phyloP scores from a whole-genome alignment of 306 rosid species.

The Rosa rugosa region DNA sequence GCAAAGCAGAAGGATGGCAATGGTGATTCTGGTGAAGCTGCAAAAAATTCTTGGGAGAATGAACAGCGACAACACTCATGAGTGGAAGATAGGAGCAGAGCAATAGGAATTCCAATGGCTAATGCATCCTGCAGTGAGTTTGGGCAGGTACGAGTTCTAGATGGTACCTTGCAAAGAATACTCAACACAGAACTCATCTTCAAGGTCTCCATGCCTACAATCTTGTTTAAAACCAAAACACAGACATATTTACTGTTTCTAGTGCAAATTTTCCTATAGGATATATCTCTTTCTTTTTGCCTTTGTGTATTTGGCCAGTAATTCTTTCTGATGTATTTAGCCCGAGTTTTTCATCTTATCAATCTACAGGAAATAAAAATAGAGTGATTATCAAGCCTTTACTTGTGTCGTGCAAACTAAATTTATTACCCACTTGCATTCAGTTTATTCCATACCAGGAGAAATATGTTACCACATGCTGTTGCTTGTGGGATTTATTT shows the following conservation, averaged over 20 bases:
- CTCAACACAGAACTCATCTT: slow-evolving; percentile 25
- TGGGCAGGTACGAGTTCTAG: slow-evolving; percentile 17
- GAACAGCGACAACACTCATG: slow-evolving; percentile 57
- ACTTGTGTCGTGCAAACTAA: background rate
- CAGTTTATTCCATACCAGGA: slow-evolving; percentile 1
- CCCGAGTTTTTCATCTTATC: slow-evolving; percentile 29
- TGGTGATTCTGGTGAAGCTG: slow-evolving; percentile 69
- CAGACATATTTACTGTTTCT: slow-evolving; percentile 18
- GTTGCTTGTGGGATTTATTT: background rate
- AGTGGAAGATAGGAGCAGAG: slow-evolving; percentile 21
- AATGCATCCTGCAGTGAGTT: slow-evolving; percentile 2
- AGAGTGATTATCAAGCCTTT: slow-evolving; percentile 18
- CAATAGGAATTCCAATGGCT: slow-evolving; percentile 1
- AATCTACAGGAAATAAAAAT: slow-evolving; percentile 40
- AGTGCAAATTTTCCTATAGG: slow-evolving; percentile 33
- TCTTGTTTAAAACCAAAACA: slow-evolving; percentile 25
- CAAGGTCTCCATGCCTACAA: slow-evolving; percentile 16
- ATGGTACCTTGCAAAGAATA: slow-evolving; percentile 23
- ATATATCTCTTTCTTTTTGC: slow-evolving; percentile 27
- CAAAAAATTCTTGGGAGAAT: slow-evolving; percentile 84
- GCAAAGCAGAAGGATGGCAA: slow-evolving; percentile 82
- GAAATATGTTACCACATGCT: background rate
- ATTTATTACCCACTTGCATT: background rate
- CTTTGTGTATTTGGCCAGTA: slow-evolving; percentile 33
- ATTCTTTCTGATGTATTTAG: slow-evolving; percentile 40